Percentiles rank a stretch among this genome's conserved stretches.
phyloP scores from a whole-genome alignment of 345 rosid species.

The Ceriops decandra region DNA sequence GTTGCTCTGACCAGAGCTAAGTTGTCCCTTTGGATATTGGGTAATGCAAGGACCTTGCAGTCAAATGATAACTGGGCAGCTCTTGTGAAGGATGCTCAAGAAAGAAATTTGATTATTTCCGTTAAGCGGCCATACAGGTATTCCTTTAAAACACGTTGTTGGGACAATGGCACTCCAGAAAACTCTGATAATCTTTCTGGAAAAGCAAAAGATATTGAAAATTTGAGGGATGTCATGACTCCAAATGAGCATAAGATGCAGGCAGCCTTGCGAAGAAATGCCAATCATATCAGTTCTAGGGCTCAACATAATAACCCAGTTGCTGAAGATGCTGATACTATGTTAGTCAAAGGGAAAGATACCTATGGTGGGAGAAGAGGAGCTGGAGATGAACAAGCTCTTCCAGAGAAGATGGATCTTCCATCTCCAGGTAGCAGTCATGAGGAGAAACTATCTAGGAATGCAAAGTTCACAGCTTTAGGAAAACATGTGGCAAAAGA shows the following conservation, averaged over 20 bases:
- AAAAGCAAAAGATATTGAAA: conserved; percentile 23
- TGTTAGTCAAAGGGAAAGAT: conserved; percentile 27
- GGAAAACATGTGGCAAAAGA: conserved; percentile 18
- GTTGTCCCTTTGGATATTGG: conserved; percentile 90
- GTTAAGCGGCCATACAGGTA: conserved; percentile 52
- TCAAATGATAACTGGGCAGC: conserved; percentile 76
- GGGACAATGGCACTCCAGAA: conserved; percentile 22
- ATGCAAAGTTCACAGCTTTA: conserved; percentile 14
- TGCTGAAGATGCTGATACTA: conserved; percentile 24
- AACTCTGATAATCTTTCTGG: conserved; percentile 24
- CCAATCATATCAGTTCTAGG: conserved; percentile 13
- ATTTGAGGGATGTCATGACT: conserved; percentile 18
- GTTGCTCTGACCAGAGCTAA: conserved; percentile 95
- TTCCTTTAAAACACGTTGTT: conserved; percentile 31
- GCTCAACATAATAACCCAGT: conserved; percentile 8
- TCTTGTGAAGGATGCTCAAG: conserved; percentile 77
- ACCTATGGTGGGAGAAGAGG: conserved; percentile 28
- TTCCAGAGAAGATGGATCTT: conserved; percentile 22
- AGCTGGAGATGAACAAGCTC: conserved; percentile 25
- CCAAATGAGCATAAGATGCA: conserved; percentile 29
- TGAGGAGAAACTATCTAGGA: conserved; percentile 28
- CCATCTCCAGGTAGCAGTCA: conserved; percentile 32
- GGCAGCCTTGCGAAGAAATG: conserved; percentile 18
- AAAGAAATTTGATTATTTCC: conserved; percentile 63
- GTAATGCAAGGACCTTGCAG: conserved; percentile 75